Base-by-base conservation (phyloP, 495 filamentous ascomycete genomes). In the Aspergillus sparsus region DNA sequence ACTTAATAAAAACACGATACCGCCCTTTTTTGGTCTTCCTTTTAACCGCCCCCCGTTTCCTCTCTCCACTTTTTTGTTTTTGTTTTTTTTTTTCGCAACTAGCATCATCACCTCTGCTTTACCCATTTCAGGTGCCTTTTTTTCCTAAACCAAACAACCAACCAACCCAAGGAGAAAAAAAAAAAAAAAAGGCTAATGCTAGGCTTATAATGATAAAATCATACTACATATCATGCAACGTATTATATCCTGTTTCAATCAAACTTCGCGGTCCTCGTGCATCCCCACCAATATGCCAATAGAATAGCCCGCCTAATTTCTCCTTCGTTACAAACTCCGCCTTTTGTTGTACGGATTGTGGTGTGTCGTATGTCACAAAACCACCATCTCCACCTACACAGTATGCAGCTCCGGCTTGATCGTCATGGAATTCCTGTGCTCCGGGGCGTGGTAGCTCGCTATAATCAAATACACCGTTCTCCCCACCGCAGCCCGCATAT, bases 201-300 rank as follows among this genome's bases (percentile, higher is more conserved):
- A 15, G 27, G 3, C 35, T 18, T 33, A 18, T 15, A 41, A 31
- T 31, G 34, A 47, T 41, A 18, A 34, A 47, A n/a, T 10, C 12
- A 36, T 52, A 47, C 18, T 63, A 80, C 72, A 80, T 73, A 37
- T 79, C 76, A 68, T 92, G 89, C 53, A 92, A 70, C 8, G 87
- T 84, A 62, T 84, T 85, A 68, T 89, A 92, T 27, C 89, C 89
- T 3, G 88, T 83, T 46, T 88, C 83, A 49, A 95, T 83, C 66
- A 96, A 70, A 72, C 91, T 94, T 61, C 87, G 76, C 39, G 83
- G 76, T 46, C 81, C 85, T 61, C 81, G 82, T 5, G 82, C 81
- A 74, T 97, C 92, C 3, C 84, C 89, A 16, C 88, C 88, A n/a
- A 90, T 91, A 55, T 89, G 89, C 92, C 91, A 97, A 72, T 93